Evolutionary conservation across 108 stramenopile genomes (phyloP).

Genomic region (Cyclotella cryptica): DNA sequence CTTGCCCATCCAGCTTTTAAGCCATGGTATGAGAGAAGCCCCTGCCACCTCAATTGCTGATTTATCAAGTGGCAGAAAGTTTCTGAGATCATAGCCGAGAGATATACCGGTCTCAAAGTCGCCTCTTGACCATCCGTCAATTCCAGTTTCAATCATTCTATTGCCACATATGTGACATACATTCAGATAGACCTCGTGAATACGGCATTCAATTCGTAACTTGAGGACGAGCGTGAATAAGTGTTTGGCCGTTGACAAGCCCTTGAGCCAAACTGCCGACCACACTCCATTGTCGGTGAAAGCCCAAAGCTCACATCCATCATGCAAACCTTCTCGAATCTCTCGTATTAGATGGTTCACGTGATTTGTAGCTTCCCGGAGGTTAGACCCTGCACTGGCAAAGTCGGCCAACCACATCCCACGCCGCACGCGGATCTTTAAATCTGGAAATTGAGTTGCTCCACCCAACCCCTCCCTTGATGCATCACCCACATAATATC

Average conservation of each 20-base stretch:
- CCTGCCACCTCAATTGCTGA: not conserved
- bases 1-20: no score
- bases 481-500: no score
- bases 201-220: not conserved
- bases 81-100: no score
- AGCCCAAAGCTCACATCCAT: no score
- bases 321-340: not conserved
- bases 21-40: not conserved
- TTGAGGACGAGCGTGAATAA: not conserved
- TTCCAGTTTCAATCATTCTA: no score
- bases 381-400: not conserved
- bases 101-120: no score
- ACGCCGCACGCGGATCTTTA: not conserved
- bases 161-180: not conserved
- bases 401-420: not conserved
- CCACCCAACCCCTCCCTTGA: not conserved
- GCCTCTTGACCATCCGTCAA: no score
- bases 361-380: not conserved
- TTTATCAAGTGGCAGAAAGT: not conserved
- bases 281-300: no score
- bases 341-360: not conserved
- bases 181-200: no score
- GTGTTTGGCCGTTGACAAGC: slow-evolving; percentile 6
- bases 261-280: not conserved
- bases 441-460: slow-evolving; percentile 3